phyloP scores from a whole-genome alignment of 1,284 basidiomycete species.

The Trichosporon inkin region DNA sequence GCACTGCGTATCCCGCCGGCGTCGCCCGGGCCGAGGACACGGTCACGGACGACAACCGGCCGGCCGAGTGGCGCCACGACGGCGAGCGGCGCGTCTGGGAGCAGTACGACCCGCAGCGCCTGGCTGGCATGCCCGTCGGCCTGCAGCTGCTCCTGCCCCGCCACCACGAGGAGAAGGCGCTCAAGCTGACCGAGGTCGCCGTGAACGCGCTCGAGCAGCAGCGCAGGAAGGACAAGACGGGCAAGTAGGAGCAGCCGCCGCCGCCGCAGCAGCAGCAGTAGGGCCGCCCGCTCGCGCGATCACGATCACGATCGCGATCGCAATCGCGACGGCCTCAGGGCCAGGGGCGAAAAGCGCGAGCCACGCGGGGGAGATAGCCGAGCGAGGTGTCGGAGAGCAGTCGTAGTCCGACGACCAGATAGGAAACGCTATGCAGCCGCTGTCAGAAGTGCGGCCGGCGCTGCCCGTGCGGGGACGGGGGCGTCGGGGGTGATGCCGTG shows the following conservation, averaged over 20 bases:
- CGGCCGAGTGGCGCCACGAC: slow-evolving; percentile 53
- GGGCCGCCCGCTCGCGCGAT: too few species aligned
- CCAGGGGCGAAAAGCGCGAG: too few species aligned
- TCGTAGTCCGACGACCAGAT: too few species aligned
- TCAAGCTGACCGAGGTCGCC: slow-evolving; percentile 24
- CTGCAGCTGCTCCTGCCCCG: slow-evolving; percentile 64
- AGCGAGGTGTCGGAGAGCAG: too few species aligned
- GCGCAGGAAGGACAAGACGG: not conserved
- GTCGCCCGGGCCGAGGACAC: slow-evolving; percentile 51
- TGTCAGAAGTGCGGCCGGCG: too few species aligned
- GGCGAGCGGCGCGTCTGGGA: slow-evolving; percentile 55
- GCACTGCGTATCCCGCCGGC: slow-evolving; percentile 60
- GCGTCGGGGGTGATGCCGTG: too few species aligned
- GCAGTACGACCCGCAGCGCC: slow-evolving; percentile 56
- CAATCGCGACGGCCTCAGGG: too few species aligned
- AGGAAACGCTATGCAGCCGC: too few species aligned
- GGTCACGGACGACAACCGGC: slow-evolving; percentile 27
- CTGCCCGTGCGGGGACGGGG: too few species aligned
- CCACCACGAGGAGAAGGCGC: slow-evolving; percentile 51
- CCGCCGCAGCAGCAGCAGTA: too few species aligned
- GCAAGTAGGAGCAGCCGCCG: not conserved
- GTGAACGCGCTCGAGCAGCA: slow-evolving; percentile 45
- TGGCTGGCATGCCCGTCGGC: slow-evolving; percentile 59
- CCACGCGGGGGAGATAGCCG: too few species aligned
- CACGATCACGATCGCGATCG: too few species aligned